Percentiles rank a stretch among this genome's conserved stretches.
These are phyloP conservation scores for Neurospora sublineolata DNA, from an alignment of 495 filamentous ascomycete genomes.

Conservation along the genomic window DNA sequence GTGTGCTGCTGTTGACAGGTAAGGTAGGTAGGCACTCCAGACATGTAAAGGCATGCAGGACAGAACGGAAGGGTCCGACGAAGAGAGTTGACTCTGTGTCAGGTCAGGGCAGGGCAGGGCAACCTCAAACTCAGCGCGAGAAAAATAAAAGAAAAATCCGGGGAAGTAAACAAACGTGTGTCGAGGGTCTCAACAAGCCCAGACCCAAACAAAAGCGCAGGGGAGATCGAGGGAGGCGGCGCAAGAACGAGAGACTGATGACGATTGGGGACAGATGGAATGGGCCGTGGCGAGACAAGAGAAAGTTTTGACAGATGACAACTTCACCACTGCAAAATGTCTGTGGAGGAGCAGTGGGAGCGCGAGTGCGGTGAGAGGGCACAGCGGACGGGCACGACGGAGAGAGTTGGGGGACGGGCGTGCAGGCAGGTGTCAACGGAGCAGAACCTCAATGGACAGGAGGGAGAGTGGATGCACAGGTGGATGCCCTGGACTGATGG, in stretches of 20 bases:
- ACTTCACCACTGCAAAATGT: background rate
- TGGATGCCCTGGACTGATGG: background rate
- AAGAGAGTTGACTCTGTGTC: background rate
- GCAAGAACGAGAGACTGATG: conserved; percentile 31
- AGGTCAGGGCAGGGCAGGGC: background rate
- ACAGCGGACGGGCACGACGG: background rate
- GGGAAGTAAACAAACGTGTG: background rate
- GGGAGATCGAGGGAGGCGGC: conserved; percentile 17
- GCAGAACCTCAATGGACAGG: background rate
- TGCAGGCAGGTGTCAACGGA: background rate
- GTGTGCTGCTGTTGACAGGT: background rate
- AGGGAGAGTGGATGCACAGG: background rate
- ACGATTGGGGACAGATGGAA: conserved; percentile 26
- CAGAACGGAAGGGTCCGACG: background rate
- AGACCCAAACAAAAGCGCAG: conserved; percentile 2
- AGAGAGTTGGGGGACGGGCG: background rate
- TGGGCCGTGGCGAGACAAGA: conserved; percentile 17
- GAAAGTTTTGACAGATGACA: background rate
- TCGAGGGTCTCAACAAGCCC: background rate
- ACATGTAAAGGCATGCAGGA: background rate
- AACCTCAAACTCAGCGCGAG: background rate
- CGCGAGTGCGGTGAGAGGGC: background rate
- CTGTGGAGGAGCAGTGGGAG: background rate
- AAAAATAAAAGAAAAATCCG: background rate
- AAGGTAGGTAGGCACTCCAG: background rate